Evolutionary conservation across 108 stramenopile genomes (phyloP), one percentile per base, ranked within the genome.

Genomic region (Hondaea fermentalgiana): DNA sequence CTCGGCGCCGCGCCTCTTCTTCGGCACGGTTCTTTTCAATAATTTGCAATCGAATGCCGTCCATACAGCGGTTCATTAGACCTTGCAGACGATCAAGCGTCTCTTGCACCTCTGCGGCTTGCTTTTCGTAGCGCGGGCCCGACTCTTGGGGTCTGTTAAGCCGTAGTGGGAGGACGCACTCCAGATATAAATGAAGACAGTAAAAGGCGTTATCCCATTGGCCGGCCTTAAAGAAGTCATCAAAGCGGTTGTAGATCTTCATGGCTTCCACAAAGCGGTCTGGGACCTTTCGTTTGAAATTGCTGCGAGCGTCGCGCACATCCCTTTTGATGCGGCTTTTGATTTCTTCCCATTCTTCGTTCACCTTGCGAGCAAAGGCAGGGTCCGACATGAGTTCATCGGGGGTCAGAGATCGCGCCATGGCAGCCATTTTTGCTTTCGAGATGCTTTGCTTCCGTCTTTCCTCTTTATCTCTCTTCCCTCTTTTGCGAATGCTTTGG

Each of bases 201-300:
- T 83, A 83, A 28, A 83, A 83, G 43, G 76, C 76, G 49, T 83
- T 83, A 23, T 83, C 76, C 76, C 76, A 83, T 23, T 83, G 76
- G n/a, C 4, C 4, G 23, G 45, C 51, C 45, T 83, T 83, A 12
- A 3, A 53, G 28, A 53, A 83, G 51, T 83, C 76, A 12, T 53
- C 23, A 28, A 53, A 83, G 19, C 28, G n/a, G 12, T 21, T 55
- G 76, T 83, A 83, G 51, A 83, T 83, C 76, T 83, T 47, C 17
- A 83, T 12, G 17, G 76, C 76, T 4, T 83, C 76, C 76, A 83
- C 76, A 35, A 53, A 83, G 49, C 76, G 45, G 28, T 83, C 76
- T 16, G 3, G 4, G 43, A 83, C 5, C 2, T 1, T 83, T 12
- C 28, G n/a, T 23, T 83, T 83, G 76, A 83, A 83, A 2, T 3